Evolutionary conservation across 1,139 yeast genomes (phyloP).

Genomic region (Geotrichum histeridarum): DNA sequence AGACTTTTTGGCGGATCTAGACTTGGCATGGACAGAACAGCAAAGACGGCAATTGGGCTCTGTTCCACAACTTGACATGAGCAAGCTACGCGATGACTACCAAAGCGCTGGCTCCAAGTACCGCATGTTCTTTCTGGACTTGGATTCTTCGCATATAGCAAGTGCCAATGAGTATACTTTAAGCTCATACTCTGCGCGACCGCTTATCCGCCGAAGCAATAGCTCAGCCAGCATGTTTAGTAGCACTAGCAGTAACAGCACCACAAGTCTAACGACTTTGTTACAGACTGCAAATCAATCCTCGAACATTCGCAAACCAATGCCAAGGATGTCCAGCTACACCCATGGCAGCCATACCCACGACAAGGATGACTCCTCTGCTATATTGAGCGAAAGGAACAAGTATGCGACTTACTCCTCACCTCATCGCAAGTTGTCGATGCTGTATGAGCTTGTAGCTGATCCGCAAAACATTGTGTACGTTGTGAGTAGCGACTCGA

Average conservation of each 20-base stretch:
- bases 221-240: constrained; percentile 11
- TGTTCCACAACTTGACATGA: constrained; percentile 31
- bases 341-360: neutral
- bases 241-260: constrained; percentile 5
- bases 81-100: constrained; percentile 26
- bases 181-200: constrained; percentile 3
- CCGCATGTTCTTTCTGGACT: constrained; percentile 36
- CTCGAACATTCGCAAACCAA: constrained; percentile 24
- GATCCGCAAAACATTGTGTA: constrained; percentile 63
- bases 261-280: neutral
- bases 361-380: constrained; percentile 15
- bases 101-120: constrained; percentile 20
- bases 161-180: constrained; percentile 3
- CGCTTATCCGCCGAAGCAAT: constrained; percentile 3
- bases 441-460: constrained; percentile 45
- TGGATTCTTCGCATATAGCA: constrained; percentile 28
- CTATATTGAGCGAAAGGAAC: neutral
- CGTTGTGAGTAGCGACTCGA: constrained; percentile 60
- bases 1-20: constrained; percentile 52
- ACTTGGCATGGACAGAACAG: constrained; percentile 60
- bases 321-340: neutral
- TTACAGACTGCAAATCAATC: constrained; percentile 1
- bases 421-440: constrained; percentile 34
- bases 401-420: constrained; percentile 27
- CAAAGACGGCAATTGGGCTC: constrained; percentile 38